A percentile compares a stretch with the other conserved stretches of the same genome.
Conservation (phyloP, 129 eudicot species). For the Apium graveolens region DNA sequence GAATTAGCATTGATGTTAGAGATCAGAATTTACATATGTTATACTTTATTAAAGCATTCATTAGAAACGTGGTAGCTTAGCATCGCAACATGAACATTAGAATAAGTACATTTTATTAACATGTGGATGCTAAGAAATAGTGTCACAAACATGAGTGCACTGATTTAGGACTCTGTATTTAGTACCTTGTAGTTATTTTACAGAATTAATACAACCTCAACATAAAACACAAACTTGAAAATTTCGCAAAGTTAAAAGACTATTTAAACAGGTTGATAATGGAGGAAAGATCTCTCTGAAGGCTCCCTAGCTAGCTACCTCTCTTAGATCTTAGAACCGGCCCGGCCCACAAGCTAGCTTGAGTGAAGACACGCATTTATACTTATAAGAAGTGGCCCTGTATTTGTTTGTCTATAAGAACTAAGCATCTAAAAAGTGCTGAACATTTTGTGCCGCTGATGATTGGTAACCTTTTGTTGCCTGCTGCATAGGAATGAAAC, state of each 20-base stretch:
- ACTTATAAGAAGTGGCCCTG: slow-evolving; percentile 9
- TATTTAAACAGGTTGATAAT: neutral
- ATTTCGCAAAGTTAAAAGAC: neutral
- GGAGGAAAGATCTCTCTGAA: neutral
- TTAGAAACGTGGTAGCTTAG: neutral
- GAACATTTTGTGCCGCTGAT: slow-evolving; percentile 30
- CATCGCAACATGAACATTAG: neutral
- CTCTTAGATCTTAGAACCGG: neutral
- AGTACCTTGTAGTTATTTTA: neutral
- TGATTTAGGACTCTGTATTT: neutral
- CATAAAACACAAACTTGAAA: neutral
- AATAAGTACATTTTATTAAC: neutral
- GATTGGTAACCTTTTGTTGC: slow-evolving; percentile 31
- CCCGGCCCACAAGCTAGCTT: slow-evolving; percentile 12
- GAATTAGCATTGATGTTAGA: neutral
- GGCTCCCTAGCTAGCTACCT: neutral
- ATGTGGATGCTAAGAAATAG: neutral
- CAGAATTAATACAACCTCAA: neutral
- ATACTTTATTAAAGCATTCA: neutral
- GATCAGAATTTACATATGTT: too few relatives aligned
- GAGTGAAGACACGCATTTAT: slow-evolving; percentile 16
- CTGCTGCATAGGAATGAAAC: slow-evolving; percentile 22
- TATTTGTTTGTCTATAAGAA: slow-evolving; percentile 6
- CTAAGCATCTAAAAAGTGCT: slow-evolving; percentile 47
- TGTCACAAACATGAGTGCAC: neutral